Evolutionary conservation across 2,329 filamentous ascomycete genomes (phyloP), one percentile per base, ranked within the genome.

Genomic region (Botryotinia convoluta): DNA sequence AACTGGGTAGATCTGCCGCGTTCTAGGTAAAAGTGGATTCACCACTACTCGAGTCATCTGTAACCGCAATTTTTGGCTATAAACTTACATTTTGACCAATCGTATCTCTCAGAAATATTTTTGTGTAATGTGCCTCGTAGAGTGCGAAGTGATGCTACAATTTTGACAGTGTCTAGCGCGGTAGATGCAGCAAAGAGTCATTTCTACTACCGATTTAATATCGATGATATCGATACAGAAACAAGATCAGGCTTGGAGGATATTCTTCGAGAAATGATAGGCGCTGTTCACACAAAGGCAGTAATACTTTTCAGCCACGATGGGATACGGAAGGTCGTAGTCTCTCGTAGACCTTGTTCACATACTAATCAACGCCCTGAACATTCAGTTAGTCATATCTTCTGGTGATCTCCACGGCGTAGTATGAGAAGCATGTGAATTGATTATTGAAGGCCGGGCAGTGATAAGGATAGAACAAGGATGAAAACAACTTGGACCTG

Each of bases 1-100:
- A 67, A 39, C 64, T 64, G 64, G 48, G 39, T 72, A 65, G 70
- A 72, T 72, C 70, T 72, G 61, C 70, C 70, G 61, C 70, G 61
- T 57, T 67, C 45, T 42, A 65, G 54, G 48, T 65, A 51, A 44
- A 57, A 67, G 45, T 59, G 70, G 70, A 71, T 72, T 59, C 61
- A 67, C 29, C 48, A 48, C 61, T n/a, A 29, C 44, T 57, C 48
- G 26, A 67, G 70, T 72, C 70, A 44, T 42, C 35, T 39, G 37
- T 62, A 67, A 67, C 51, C 70, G n/a, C 14, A 72, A 26, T 39
- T 67, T 42, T 20, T 72, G 48, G 48, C 29, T 39, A 14, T 22
- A 29, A 39, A 39, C 29, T 44, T 5, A 12, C 62, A 57, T 37
- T 18, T 8, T 29, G 29, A 35, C 70, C 48, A 72, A 67, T 68